Evolutionary conservation across 2,329 filamentous ascomycete species (phyloP), one percentile per base, ranked within the genome.

Genomic region (Diaporthe citriasiana): DNA sequence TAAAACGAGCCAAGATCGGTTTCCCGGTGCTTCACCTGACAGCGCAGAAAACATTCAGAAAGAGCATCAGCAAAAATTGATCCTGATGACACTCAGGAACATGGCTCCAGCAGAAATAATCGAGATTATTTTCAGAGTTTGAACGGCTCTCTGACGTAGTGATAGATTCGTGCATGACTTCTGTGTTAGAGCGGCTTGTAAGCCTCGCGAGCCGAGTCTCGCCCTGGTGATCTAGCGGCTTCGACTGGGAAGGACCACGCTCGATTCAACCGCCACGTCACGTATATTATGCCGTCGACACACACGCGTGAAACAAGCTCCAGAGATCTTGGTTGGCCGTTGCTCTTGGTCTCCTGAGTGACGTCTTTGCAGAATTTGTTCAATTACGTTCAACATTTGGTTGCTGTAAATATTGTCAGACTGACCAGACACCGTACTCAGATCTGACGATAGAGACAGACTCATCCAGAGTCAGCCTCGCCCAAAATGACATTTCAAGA

Each of bases 301-400:
- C 22, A n/a, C 35, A 68, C 63, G 63, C 63, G 45, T 66, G 30
- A 53, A 68, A 68, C 63, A 53, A 68, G 63, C 45, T 40, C 47
- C 47, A 27, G 35, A 19, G 22, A 10, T 40, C 38, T 8, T 53
- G 63, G 63, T 68, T 53, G 33, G 47, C n/a, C 25, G 7, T 10
- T 53, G 3, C 12, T 10, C 15, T 22, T 15, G 2, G 38, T 22
- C 63, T 68, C 63, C 63, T 68, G 47, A 51, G 47, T 51, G 47
- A 68, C 45, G 33, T n/a, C n/a, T 68, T 53, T 22, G 5, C 33
- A 30, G 8, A 51, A 13, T 13, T 9, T 17, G n/a, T 38, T 33
- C n/a, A 35, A 22, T 9, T 4, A 40, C 33, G 63, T 53, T 15
- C 22, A 68, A 15, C 13, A 27, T 53, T 25, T 10, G 6, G 2